Evolutionary conservation across 108 stramenopile genomes (phyloP).

Genomic region (Skeletonema marinoi): DNA sequence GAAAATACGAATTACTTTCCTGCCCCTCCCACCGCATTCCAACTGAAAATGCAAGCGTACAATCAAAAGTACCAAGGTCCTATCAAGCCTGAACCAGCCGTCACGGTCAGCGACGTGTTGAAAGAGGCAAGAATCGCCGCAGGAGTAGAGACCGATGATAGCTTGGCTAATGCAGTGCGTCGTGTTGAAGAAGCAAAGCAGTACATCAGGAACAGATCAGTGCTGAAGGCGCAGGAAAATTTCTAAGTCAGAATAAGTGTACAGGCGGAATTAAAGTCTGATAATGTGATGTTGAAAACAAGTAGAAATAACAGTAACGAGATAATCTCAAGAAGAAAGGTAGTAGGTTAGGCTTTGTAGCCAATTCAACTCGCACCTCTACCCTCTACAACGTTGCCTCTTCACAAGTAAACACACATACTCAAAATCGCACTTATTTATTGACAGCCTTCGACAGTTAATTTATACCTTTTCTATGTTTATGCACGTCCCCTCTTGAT

Average conservation of each 20-base stretch:
- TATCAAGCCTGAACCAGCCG: neutral
- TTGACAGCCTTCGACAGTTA: neutral
- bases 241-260: neutral
- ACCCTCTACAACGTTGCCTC: too few relatives aligned
- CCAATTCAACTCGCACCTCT: neutral
- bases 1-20: neutral
- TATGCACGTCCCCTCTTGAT: constrained; percentile 88
- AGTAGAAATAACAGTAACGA: neutral
- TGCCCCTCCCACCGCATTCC: neutral
- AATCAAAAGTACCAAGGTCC: neutral
- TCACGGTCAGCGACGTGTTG: neutral
- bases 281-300: neutral
- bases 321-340: neutral
- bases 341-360: too few relatives aligned
- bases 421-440: neutral
- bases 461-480: constrained; percentile 5
- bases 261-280: neutral
- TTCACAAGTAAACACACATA: too few relatives aligned
- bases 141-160: neutral
- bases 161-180: neutral
- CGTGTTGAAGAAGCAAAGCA: neutral
- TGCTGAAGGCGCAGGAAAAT: neutral
- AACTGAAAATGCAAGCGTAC: neutral
- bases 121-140: neutral
- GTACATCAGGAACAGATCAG: constrained; percentile 1